Base-by-base conservation (phyloP, 306 rosid species). In the Quercus alba region DNA sequence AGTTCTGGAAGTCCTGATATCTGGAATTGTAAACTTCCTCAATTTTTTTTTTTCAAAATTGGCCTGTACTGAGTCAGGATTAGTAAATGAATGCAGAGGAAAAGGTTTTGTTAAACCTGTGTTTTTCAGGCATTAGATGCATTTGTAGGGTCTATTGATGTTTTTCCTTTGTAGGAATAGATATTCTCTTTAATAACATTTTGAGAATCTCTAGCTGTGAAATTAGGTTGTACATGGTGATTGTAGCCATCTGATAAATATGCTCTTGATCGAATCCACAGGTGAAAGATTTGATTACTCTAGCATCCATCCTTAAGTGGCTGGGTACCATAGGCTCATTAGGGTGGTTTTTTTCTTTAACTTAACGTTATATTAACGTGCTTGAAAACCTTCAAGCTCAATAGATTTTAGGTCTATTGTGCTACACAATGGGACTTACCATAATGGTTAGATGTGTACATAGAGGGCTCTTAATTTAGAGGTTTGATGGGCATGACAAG, bases 1-100 rank as follows among this genome's bases (percentile, higher is more conserved):
- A 85, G 74, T 81, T 78, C 56, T 86, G 93, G 97, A 91, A 79
- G 92, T 86, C 91, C 17, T 92, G 78, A 89, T 83, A 20, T 49
- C 30, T 21, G 71, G 79, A 59, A 49, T 70, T 75, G 78, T 81
- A 57, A 55, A 57, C 72, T 28, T 10, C 64, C 81, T 46, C 31
- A 9, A 12, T 13, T 20, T 6, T 6, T 41, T 38, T 41, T 38
- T 63, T 17, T 1, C 3, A 23, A 61, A 28, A 76, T 46, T 67
- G 19, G 78, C 64, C 28, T 70, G 49, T 33, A 68, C 52, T 49
- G 11, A 2, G 31, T 59, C 4, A 59, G 12, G 66, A 59, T 59
- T 11, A 23, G 17, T 59, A 23, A 11, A 8, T 41, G 46, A 41
- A 8, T 68, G 72, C 28, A 30, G n/a, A n/a, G 52, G 72, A 35